These are phyloP conservation scores for Ormosia semicastrata DNA, from an alignment of 306 rosid genomes.

Conservation along the genomic window DNA sequence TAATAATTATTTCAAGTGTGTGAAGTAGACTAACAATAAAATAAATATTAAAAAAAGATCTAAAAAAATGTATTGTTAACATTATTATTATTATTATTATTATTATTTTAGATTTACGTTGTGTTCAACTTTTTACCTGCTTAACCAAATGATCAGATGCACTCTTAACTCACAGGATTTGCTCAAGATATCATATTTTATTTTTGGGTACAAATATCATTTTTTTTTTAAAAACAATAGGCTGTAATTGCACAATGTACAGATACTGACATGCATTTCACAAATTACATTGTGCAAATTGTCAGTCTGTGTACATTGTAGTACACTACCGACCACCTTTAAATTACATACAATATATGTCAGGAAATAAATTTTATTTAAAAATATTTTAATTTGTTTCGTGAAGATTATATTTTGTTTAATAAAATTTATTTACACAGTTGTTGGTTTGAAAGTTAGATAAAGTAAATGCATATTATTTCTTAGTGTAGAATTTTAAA, in stretches of 20 bases:
- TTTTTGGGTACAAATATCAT: no score
- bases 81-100: no score
- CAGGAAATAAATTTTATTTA: background rate
- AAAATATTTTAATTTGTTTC: background rate
- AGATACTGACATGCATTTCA: background rate
- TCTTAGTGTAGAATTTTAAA: background rate
- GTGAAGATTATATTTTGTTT: background rate
- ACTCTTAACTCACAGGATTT: background rate
- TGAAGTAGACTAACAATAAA: no score
- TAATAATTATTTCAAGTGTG: no score
- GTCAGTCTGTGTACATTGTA: background rate
- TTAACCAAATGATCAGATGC: background rate
- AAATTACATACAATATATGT: background rate
- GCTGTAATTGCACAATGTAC: background rate
- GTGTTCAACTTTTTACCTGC: background rate
- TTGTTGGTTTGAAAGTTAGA: conserved; percentile 1
- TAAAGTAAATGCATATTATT: background rate
- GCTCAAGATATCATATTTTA: background rate
- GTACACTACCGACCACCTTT: background rate
- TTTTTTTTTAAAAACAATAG: no score
- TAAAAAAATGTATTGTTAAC: no score
- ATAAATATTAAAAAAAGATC: no score
- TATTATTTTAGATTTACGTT: background rate
- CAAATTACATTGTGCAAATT: background rate
- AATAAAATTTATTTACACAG: background rate